phyloP scores from a whole-genome alignment of 371 early-diverging fungal genomes.

The Rhizopus arrhizus region DNA sequence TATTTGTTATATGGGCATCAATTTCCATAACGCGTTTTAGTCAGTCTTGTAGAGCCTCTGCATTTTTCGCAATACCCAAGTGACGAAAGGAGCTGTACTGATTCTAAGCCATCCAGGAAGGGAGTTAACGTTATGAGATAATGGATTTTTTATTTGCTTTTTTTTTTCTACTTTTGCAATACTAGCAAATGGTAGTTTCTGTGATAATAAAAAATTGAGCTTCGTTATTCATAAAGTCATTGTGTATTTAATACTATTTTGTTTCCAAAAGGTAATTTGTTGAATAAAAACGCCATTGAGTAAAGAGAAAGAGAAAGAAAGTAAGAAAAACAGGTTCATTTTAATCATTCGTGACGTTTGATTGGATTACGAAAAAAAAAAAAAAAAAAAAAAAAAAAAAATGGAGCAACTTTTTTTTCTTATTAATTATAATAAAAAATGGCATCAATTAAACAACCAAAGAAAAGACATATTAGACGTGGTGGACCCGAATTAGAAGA shows the following conservation, averaged over 20 bases:
- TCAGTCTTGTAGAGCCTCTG: conserved; percentile 37
- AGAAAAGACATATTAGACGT: conserved; percentile 58
- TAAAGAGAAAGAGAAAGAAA: no score
- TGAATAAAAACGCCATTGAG: no score
- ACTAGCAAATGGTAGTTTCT: no score
- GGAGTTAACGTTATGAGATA: neutral
- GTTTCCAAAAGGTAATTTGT: no score
- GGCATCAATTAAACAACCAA: conserved; percentile 16
- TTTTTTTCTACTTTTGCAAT: no score
- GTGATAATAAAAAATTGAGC: no score
- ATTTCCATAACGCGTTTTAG: conserved; percentile 38
- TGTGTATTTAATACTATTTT: no score
- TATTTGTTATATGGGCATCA: conserved; percentile 33
- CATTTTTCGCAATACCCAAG: conserved; percentile 30
- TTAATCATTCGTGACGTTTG: no score
- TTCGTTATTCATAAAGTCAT: no score
- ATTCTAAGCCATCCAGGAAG: neutral
- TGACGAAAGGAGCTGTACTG: conserved; percentile 11
- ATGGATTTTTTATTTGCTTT: neutral
- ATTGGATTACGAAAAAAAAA: neutral
- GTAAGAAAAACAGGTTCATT: no score
- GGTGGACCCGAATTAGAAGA: conserved; percentile 71
- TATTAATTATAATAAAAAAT: conserved; percentile 1
- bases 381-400: neutral
- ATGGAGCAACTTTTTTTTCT: neutral